Evolutionary conservation across 2,329 filamentous ascomycete genomes (phyloP).

Genomic region (Phialophora expanda): DNA sequence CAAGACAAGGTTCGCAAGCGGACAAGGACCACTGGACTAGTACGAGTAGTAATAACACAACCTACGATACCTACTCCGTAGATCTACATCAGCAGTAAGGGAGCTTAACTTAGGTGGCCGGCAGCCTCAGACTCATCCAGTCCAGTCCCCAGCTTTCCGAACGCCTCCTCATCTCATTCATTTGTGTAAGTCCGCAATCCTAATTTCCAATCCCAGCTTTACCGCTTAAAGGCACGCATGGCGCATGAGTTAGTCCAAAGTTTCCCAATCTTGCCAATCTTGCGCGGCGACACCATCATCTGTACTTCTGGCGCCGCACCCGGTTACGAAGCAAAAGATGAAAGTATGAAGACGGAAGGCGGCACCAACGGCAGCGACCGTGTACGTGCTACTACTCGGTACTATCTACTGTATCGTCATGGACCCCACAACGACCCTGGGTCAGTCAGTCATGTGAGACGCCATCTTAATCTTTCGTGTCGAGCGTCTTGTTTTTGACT

Average conservation of each 20-base stretch:
- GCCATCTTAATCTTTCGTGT: neutral
- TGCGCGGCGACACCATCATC: too few species aligned
- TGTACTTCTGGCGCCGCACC: too few species aligned
- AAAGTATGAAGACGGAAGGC: too few species aligned
- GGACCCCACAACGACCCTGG: neutral
- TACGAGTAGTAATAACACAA: too few species aligned
- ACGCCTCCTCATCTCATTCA: neutral
- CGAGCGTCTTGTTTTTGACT: too few species aligned
- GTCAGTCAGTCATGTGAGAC: neutral
- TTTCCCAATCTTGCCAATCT: too few species aligned
- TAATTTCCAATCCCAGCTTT: neutral
- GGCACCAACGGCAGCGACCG: neutral
- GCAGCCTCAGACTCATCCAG: neutral
- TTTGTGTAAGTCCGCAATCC: too few species aligned
- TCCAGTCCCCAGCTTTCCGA: constrained; percentile 13
- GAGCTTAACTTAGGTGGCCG: neutral
- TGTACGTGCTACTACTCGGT: neutral
- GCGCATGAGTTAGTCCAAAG: too few species aligned
- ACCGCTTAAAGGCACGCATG: too few species aligned
- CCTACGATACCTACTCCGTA: too few species aligned
- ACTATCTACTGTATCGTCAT: neutral
- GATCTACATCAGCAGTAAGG: neutral
- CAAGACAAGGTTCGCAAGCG: neutral
- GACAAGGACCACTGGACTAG: too few species aligned
- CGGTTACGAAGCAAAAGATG: too few species aligned